Base-by-base conservation (phyloP, 306 rosid genomes). In the Citrullus colocynthis region DNA sequence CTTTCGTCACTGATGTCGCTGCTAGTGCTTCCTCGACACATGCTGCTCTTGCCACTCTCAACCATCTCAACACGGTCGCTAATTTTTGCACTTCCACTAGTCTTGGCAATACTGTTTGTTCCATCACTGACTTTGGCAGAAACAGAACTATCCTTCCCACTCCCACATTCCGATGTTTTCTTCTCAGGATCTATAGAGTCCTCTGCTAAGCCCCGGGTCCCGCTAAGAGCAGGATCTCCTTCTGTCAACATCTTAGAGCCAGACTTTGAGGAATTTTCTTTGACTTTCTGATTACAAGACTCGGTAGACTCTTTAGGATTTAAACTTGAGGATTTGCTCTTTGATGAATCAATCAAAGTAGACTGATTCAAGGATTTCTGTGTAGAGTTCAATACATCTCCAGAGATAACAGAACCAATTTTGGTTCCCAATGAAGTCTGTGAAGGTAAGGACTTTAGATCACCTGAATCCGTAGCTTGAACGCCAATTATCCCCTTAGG, bases 1-100 rank as follows among this genome's bases (percentile, higher is more conserved):
- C 98, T 95, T 88, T 95, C 98, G 30, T 95, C 98, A 28, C 97
- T 95, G 67, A 95, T 87, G 61, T 92, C 98, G 76, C 97, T 95
- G 88, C 98, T 90, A 30, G 98, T 90, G 82, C 98, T 95, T 89
- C 96, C 98, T 86, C 98, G 84, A 49, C 74, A 78, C 30, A 78
- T 49, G 34, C 80, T 78, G 74, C 80, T 78, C 80, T 78, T 78
- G 20, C 80, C 80, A 78, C 80, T 78, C 37, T 78, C 80, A 30
- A 78, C 74, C 39, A 78, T 62, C 74, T 96, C 89, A 65, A 90
- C 86, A 81, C 97, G 91, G 57, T 91, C 93, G 24, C 98, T 93
- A 64, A 91, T 88, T 87, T 92, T 95, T 44, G 91, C 96, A 84
- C 93, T 90, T 78, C 97, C 98, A 65, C 96, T 92, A 6, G 91